A percentile compares a stretch with the other conserved stretches of the same genome.
phyloP scores from a whole-genome alignment of 768 basidiomycete genomes.

The Jaapia argillacea region DNA sequence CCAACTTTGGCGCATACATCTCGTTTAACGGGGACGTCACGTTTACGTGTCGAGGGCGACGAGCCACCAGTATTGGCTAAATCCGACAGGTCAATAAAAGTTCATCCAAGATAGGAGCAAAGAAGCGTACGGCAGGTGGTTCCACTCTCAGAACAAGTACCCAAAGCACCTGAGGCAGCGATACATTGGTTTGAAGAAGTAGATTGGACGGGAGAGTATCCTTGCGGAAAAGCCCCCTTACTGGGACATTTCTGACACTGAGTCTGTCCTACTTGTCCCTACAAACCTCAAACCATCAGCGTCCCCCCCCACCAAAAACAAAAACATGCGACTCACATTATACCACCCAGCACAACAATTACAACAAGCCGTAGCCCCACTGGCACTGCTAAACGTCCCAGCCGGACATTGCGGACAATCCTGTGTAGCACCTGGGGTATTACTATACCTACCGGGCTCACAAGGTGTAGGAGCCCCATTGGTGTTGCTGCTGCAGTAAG shows the following conservation, averaged over 20 bases:
- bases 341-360: conserved; percentile 13
- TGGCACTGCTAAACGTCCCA: conserved; percentile 8
- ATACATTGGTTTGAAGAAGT: conserved; percentile 7
- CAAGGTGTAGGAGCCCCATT: conserved; percentile 7
- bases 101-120: neutral
- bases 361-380: conserved; percentile 12
- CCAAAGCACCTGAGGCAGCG: conserved; percentile 5
- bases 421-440: conserved; percentile 1
- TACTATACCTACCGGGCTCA: conserved; percentile 8
- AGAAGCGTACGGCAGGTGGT: conserved; percentile 10
- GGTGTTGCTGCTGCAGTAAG: conserved; percentile 11
- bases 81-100: too few relatives aligned
- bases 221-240: conserved; percentile 3
- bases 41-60: too few relatives aligned
- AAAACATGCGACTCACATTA: conserved; percentile 2
- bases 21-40: too few relatives aligned
- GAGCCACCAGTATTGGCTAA: too few relatives aligned
- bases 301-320: too few relatives aligned
- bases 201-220: conserved; percentile 9
- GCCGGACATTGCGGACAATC: neutral
- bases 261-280: conserved; percentile 10
- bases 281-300: neutral
- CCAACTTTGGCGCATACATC: neutral
- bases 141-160: conserved; percentile 5
- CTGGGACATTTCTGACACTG: conserved; percentile 11